Conservation (phyloP, 2,329 filamentous ascomycete species). For the Pseudopyricularia javanii region DNA sequence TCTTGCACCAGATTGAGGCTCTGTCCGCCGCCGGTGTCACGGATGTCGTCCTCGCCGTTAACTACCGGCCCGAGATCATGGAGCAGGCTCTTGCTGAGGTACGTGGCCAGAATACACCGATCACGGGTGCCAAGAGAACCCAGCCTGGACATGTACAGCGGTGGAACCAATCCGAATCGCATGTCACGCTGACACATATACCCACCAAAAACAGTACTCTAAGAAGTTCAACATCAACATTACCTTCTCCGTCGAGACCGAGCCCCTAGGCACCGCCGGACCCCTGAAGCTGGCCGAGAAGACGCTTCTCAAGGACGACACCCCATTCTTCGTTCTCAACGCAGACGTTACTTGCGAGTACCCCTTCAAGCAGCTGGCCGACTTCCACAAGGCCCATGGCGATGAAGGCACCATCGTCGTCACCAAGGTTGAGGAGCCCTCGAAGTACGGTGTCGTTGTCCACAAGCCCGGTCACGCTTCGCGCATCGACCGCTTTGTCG, state of each 20-base stretch:
- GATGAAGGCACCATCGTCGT: constrained; percentile 96
- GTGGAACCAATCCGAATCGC: neutral
- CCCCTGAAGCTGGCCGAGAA: constrained; percentile 91
- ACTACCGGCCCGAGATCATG: constrained; percentile 98
- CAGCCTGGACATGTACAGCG: neutral
- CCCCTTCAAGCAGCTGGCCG: constrained; percentile 78
- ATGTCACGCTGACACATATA: neutral
- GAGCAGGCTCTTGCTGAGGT: constrained; percentile 85
- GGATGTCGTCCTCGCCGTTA: constrained; percentile 95
- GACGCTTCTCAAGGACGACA: constrained; percentile 84
- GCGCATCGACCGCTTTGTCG: constrained; percentile 95
- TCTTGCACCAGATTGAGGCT: constrained; percentile 93
- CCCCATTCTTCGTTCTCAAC: constrained; percentile 96
- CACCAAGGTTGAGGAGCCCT: constrained; percentile 97
- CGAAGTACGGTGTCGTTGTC: constrained; percentile 96
- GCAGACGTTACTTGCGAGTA: constrained; percentile 98
- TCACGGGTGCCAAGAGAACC: neutral
- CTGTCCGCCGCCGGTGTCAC: constrained; percentile 88
- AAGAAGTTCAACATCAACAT: constrained; percentile 88
- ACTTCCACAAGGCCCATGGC: constrained; percentile 87
- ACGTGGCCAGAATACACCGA: constrained; percentile 15
- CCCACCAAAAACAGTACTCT: constrained; percentile 56
- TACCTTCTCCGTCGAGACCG: constrained; percentile 91
- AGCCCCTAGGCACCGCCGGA: constrained; percentile 89
- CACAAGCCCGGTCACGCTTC: constrained; percentile 88